Conservation (phyloP, 2,329 filamentous ascomycete species). For the Phyllosticta citribraziliensis region DNA sequence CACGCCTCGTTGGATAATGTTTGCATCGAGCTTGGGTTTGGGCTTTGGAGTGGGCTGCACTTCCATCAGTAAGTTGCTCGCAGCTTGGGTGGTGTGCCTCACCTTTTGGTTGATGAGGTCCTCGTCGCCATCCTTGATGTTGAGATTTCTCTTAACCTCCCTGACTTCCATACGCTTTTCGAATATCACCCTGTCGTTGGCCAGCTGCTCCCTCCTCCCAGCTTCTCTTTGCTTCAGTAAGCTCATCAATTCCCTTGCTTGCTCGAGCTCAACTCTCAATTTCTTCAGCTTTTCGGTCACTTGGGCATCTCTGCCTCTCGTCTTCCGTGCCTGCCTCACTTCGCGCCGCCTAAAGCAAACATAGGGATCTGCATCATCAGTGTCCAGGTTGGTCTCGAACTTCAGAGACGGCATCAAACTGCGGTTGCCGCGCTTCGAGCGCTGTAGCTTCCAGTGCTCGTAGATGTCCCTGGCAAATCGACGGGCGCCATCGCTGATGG, state of each 20-base stretch:
- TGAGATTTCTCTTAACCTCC: slow-evolving; percentile 76
- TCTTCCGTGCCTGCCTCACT: slow-evolving; percentile 89
- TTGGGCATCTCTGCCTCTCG: slow-evolving; percentile 83
- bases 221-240: slow-evolving; percentile 72
- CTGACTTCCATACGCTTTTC: slow-evolving; percentile 74
- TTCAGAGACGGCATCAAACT: slow-evolving; percentile 72
- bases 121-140: slow-evolving; percentile 87
- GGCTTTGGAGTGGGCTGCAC: slow-evolving; percentile 27
- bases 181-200: slow-evolving; percentile 68
- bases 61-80: slow-evolving; percentile 15
- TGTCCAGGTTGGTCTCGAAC: slow-evolving; percentile 89
- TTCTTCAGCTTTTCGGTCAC: slow-evolving; percentile 91
- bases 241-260: slow-evolving; percentile 70
- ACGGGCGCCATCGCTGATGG: slow-evolving; percentile 44
- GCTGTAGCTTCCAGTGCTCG: slow-evolving; percentile 74
- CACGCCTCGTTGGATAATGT: slow-evolving; percentile 57
- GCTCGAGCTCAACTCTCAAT: slow-evolving; percentile 81
- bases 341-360: slow-evolving; percentile 96
- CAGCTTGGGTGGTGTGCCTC: slow-evolving; percentile 24
- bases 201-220: slow-evolving; percentile 66
- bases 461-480: slow-evolving; percentile 69
- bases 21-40: slow-evolving; percentile 49
- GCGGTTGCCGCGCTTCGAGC: slow-evolving; percentile 57
- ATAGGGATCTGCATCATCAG: slow-evolving; percentile 91
- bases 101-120: slow-evolving; percentile 88